Percentiles rank a stretch among this genome's conserved stretches.
Evolutionary conservation across 139 green algal species (phyloP).

Genomic region (Haematococcus sp.): DNA sequence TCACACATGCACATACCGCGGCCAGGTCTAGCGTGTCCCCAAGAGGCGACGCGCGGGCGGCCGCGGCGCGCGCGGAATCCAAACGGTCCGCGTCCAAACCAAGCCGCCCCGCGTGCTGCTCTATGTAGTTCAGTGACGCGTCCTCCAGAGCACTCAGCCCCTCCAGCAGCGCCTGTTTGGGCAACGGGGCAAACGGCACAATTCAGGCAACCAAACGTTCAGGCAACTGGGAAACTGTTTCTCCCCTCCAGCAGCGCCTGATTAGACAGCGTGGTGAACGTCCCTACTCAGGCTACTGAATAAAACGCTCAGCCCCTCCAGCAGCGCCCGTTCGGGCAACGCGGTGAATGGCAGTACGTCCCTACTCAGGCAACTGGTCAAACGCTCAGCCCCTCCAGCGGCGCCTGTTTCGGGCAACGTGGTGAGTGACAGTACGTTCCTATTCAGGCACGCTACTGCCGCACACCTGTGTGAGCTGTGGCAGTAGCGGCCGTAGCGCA

Average conservation of each 20-base stretch:
- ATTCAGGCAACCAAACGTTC: no score
- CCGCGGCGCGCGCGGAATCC: conserved; percentile 31
- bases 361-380: no score
- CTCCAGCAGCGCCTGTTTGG: conserved; percentile 77
- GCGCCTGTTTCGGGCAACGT: conserved; percentile 39
- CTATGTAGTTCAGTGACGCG: conserved; percentile 72
- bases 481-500: conserved; percentile 56
- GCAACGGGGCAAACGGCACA: no score
- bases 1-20: background rate
- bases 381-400: conserved; percentile 92
- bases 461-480: conserved; percentile 66
- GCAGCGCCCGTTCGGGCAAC: conserved; percentile 55
- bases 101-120: conserved; percentile 65
- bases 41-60: conserved; percentile 16
- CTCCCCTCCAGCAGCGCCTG: conserved; percentile 80
- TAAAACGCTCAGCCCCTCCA: conserved; percentile 83
- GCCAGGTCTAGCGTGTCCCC: conserved; percentile 33
- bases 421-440: no score
- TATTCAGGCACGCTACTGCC: no score
- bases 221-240: no score
- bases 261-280: no score
- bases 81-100: conserved; percentile 64
- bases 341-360: no score
- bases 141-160: conserved; percentile 79
- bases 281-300: no score